Base-by-base conservation (phyloP, 2,329 filamentous ascomycete genomes). In the Gyromitra esculenta region DNA sequence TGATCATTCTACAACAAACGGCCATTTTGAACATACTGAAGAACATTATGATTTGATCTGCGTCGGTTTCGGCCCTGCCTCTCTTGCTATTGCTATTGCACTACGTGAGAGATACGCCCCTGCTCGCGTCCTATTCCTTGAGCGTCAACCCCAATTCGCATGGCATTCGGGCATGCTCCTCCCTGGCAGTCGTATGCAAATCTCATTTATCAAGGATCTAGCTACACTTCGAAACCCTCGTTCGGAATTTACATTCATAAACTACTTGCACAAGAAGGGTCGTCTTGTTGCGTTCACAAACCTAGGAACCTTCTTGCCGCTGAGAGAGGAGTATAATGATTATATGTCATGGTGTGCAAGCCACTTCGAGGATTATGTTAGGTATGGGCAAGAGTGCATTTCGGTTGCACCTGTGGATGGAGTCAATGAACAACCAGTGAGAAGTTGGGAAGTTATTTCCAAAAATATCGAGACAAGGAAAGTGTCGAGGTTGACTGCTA, bases 81-180 rank as follows among this genome's bases (percentile, higher is more conserved):
- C 93, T 76, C 87, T 98, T 45, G 91, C 94, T 18, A 91, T 98
- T 78, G 95, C 93, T 13, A 91, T 97, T 73, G 94, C 96, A 31
- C 87, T 97, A 54, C 91, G 97, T 83, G 95, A 98, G 83, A 76
- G 75, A 52, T 85, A 89, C n/a, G 84, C 92, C 69, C 88, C 89
- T 82, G 82, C 85, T 56, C 93, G 92, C 82, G 90, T 97, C 2
- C 88, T 92, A 57, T 98, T 97, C 84, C 85, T 98, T 31, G 95
- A 98, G 86, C 91, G 92, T 83, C 95, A 98, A 84, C 82, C 86
- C 41, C 85, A 87, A 62, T 98, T 98, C 82, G 89, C 92, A 75
- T 98, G 95, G 95, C 95, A 98, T 84, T 90, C 93, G 0, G 95
- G 95, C 76, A 98, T 98, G 95, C 89, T 97, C 75, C 88, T 98